Evolutionary conservation across 202 grass and related monocot species (phyloP).

Genomic region (Panicum virgatum): DNA sequence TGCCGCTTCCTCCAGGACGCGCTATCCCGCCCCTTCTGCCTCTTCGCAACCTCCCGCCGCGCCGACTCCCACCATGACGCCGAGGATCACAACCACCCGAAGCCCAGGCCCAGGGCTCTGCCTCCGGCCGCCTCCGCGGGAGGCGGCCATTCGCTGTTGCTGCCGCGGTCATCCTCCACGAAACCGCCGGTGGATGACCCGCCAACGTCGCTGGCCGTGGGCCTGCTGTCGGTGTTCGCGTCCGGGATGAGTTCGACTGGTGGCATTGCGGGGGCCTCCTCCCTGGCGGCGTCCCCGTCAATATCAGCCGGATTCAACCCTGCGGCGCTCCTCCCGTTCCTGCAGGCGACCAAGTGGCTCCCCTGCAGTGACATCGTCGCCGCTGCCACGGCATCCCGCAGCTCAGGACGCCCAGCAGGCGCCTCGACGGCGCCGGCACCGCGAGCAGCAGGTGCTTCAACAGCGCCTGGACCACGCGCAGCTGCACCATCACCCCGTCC

Average conservation of each 20-base stretch:
- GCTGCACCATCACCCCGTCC: neutral
- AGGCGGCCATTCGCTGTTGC: conserved; percentile 22
- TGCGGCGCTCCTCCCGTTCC: conserved; percentile 70
- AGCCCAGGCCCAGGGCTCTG: conserved; percentile 39
- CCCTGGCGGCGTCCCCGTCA: conserved; percentile 60
- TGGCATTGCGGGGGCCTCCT: conserved; percentile 30
- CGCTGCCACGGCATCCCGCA: conserved; percentile 18
- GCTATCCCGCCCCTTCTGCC: conserved; percentile 56
- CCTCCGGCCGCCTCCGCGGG: neutral
- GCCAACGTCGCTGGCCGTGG: conserved; percentile 42
- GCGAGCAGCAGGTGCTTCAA: neutral
- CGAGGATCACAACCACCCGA: conserved; percentile 52
- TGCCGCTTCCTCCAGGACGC: conserved; percentile 64
- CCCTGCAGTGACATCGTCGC: conserved; percentile 72
- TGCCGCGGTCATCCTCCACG: conserved; percentile 17
- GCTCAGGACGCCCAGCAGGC: conserved; percentile 29
- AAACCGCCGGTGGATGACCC: conserved; percentile 32
- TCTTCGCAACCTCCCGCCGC: conserved; percentile 51
- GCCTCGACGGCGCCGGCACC: neutral
- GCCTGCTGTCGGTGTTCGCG: conserved; percentile 54
- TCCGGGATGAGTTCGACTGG: conserved; percentile 48
- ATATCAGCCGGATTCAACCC: conserved; percentile 66
- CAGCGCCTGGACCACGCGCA: neutral
- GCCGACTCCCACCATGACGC: conserved; percentile 40
- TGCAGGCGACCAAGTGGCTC: conserved; percentile 86